Base-by-base conservation (phyloP, 345 rosid genomes). In the Syzygium grande region DNA sequence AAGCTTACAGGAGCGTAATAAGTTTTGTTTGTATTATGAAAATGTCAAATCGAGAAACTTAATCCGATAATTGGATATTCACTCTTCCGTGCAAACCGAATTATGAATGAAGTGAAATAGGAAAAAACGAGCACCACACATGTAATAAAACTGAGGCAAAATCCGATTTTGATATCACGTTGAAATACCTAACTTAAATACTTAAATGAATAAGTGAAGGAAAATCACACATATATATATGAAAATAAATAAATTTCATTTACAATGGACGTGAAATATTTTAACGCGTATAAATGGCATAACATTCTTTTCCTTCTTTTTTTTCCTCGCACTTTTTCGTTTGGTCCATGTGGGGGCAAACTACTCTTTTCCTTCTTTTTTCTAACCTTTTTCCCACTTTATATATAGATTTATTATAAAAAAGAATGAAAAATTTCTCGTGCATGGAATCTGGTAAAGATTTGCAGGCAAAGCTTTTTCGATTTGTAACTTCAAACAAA, bases 111-210 rank as follows among this genome's bases (percentile, higher is more conserved):
- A 16, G 22, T 9, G 2, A 29, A 34, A 68, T 34, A 17, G 6
- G 9, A 53, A 68, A 6, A 34, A 34, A 34, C 0, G 4, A 73
- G 25, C 41, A 34, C 46, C 7, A 2, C 14, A 34, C 21, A 0
- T 9, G 14, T 4, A 17, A 30, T 17, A 65, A 8, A 30, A 65
- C 9, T 9, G 5, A 16, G 34, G 22, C 11, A 65, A 7, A 9
- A 30, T 2, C 9, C 1, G 16, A 65, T 30, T 63, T 0, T 8
- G 3, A 30, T 65, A 30, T 4, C 21, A 0, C 3, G 17, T 63
- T 14, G 38, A 5, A 63, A 14, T 29, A 16, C 16, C 11, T 65
- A 29, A 65, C 9, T 1, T 17, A 30, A 65, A 65, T 29, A 16
- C 2, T 65, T 29, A 16, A 30, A 65, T 30, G 30, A 65, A 34